These are phyloP conservation scores for Leavenworthia alabamica DNA, from an alignment of 345 rosid genomes.

Conservation along the genomic window DNA sequence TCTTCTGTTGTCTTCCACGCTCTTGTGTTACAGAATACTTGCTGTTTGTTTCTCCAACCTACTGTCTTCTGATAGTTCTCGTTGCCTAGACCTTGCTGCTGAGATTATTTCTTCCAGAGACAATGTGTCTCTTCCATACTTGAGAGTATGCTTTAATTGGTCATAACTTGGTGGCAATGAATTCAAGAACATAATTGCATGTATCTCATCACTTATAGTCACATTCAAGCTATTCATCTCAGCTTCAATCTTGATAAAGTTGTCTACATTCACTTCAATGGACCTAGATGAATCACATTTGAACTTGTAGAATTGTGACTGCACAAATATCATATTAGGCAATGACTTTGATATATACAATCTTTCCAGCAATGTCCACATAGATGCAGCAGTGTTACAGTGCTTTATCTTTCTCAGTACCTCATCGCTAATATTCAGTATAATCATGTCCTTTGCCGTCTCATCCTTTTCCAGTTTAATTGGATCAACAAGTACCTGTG, in stretches of 20 bases:
- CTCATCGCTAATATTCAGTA: not conserved
- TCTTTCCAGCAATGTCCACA: not conserved
- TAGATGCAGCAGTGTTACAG: not conserved
- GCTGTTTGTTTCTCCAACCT: too few species aligned
- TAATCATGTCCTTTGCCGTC: not conserved
- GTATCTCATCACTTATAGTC: too few species aligned
- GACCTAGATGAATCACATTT: not conserved
- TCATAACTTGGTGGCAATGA: too few species aligned
- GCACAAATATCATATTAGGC: not conserved
- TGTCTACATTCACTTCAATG: not conserved
- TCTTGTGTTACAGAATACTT: too few species aligned
- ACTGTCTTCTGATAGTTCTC: not conserved
- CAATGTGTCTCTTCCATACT: not conserved
- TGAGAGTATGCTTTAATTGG: too few species aligned
- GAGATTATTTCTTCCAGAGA: not conserved
- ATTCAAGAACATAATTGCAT: too few species aligned
- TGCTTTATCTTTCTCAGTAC: not conserved
- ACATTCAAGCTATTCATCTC: not conserved
- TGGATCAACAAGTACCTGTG: not conserved
- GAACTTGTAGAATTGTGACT: not conserved
- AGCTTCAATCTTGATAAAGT: not conserved
- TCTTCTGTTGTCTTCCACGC: too few species aligned
- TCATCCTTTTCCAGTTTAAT: not conserved
- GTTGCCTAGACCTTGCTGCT: not conserved
- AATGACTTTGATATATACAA: not conserved